These are phyloP conservation scores for Lolium perenne DNA, from an alignment of 176 grass and related monocot genomes.

Conservation along the genomic window DNA sequence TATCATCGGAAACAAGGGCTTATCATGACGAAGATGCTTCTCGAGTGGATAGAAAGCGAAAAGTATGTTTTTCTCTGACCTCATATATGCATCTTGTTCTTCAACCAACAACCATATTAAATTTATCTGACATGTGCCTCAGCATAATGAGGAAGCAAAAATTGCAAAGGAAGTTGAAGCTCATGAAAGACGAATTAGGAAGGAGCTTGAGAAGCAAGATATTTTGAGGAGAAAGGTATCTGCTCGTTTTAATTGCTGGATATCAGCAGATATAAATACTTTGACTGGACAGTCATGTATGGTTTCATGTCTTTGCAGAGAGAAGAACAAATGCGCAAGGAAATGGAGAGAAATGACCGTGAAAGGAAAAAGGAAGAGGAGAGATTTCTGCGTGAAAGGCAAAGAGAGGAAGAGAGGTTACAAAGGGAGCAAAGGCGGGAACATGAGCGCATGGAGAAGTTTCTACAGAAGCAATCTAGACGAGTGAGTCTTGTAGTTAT, in stretches of 20 bases:
- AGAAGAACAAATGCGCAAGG: constrained; percentile 91
- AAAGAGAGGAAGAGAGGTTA: constrained; percentile 92
- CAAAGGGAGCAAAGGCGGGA: constrained; percentile 88
- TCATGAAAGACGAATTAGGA: constrained; percentile 92
- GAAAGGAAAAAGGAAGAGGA: constrained; percentile 99
- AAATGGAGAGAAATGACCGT: constrained; percentile 93
- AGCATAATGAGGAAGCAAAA: constrained; percentile 90
- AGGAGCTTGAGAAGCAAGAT: constrained; percentile 98
- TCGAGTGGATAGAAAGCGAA: constrained; percentile 78
- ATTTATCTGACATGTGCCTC: constrained; percentile 36
- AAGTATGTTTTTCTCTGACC: constrained; percentile 61
- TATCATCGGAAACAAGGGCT: constrained; percentile 67
- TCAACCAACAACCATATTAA: constrained; percentile 36
- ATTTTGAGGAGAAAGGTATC: constrained; percentile 88
- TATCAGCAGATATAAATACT: constrained; percentile 28
- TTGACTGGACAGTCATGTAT: constrained; percentile 25
- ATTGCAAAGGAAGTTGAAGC: constrained; percentile 99
- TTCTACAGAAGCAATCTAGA: constrained; percentile 79
- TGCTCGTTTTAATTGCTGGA: constrained; percentile 28
- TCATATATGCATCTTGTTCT: constrained; percentile 30
- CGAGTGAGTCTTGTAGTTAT: constrained; percentile 62
- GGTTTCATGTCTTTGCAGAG: constrained; percentile 56
- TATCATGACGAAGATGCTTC: constrained; percentile 76
- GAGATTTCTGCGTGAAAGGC: constrained; percentile 82
- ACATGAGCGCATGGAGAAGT: constrained; percentile 87